Base-by-base conservation (phyloP, 306 rosid species). In the Quercus dentata region DNA sequence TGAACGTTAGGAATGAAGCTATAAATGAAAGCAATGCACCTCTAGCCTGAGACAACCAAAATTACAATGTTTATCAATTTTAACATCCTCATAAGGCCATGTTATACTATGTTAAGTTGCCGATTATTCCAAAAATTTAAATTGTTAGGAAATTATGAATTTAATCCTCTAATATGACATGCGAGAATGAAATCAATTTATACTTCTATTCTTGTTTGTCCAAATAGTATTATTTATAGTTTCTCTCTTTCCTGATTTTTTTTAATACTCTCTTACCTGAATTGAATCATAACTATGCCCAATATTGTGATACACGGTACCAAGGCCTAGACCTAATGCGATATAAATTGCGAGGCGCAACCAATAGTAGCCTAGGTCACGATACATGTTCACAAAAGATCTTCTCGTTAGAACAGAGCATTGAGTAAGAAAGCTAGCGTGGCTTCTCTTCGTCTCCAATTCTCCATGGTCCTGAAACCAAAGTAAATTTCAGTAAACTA, bases 361-460 rank as follows among this genome's bases (percentile, higher is more conserved):
- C 97, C 94, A 91, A 62, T 93, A 93, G 69, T 93, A 89, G 74
- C 94, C 91, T 13, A 82, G 61, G 83, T 93, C 90, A 0, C 97
- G 87, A 55, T 74, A 74, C 87, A 91, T 85, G 38, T 91, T 91
- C 83, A 91, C 14, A 20, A 86, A 89, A 44, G 94, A 87, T 86
- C 97, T 92, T 78, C 84, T 83, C 49, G 83, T 79, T 14, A 93
- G 94, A 76, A 93, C 84, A 6, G 71, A 69, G 70, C 89, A 86
- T 54, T 93, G 97, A 49, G 87, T 89, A 8, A 71, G 35, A 77
- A 93, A 89, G 64, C 88, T 80, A 35, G 92, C 94, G 13, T 83
- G 92, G 46, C 79, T 84, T 71, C 78, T 85, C 76, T 82, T 85
- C 74, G 46, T 80, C 84, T 69, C 81, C 23, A 74, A 8, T 19